Percentiles rank a stretch among this genome's conserved stretches.
Conservation (phyloP, 2,329 filamentous ascomycete species). For the Neonectria coccinea region DNA sequence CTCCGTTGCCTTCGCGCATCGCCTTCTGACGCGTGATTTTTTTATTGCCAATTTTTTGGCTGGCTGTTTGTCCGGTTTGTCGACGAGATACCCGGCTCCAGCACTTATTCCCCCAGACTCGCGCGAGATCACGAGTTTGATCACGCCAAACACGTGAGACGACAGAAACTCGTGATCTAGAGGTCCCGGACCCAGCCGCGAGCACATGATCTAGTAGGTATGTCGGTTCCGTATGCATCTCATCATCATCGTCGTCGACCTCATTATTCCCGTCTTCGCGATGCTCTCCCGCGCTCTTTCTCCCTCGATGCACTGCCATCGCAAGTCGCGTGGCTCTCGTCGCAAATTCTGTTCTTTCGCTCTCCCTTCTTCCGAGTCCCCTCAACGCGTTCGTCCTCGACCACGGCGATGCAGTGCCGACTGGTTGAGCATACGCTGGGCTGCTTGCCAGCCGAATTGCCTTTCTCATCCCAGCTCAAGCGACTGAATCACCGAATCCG, state of each 20-base stretch:
- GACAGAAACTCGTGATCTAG: slow-evolving; percentile 59
- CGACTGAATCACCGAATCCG: slow-evolving; percentile 42
- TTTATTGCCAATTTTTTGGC: slow-evolving; percentile 24
- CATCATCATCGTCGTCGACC: slow-evolving; percentile 23
- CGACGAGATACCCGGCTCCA: slow-evolving; percentile 35
- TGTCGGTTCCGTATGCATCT: slow-evolving; percentile 48
- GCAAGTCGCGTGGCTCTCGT: slow-evolving; percentile 21
- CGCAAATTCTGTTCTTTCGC: slow-evolving; percentile 13
- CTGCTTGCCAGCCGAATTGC: slow-evolving; percentile 3
- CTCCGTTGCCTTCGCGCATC: slow-evolving; percentile 26
- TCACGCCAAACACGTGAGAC: slow-evolving; percentile 60
- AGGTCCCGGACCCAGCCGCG: slow-evolving; percentile 42
- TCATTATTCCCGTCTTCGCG: slow-evolving; percentile 20
- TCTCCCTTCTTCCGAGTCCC: slow-evolving; percentile 10
- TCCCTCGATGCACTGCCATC: background rate
- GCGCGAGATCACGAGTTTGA: slow-evolving; percentile 63
- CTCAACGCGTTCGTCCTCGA: slow-evolving; percentile 14
- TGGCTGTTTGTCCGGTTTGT: slow-evolving; percentile 22
- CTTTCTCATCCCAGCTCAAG: slow-evolving; percentile 30
- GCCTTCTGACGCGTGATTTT: slow-evolving; percentile 31
- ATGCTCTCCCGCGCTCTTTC: slow-evolving; percentile 11
- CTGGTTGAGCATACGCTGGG: slow-evolving; percentile 8
- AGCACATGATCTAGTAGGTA: slow-evolving; percentile 62
- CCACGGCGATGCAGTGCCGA: slow-evolving; percentile 16
- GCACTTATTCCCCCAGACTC: slow-evolving; percentile 49